phyloP scores from a whole-genome alignment of 2,329 filamentous ascomycete species.

The Sarocladium oryzae region DNA sequence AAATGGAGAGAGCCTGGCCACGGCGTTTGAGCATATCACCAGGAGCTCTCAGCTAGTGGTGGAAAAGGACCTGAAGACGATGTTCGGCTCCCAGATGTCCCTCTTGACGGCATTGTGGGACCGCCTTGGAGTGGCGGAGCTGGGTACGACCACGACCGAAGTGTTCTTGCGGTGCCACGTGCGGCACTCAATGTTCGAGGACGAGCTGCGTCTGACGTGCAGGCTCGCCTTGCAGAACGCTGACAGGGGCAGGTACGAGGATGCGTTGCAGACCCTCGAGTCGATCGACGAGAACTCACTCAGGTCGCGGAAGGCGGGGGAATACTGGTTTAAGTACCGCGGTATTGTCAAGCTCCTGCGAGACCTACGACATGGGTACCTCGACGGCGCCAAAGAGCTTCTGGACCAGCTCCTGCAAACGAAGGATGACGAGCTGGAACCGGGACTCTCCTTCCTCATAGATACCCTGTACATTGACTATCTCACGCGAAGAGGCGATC shows the following conservation, averaged over 20 bases:
- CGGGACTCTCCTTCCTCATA: conserved; percentile 44
- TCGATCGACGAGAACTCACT: conserved; percentile 51
- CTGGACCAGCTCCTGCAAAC: conserved; percentile 48
- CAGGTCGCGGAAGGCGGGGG: conserved; percentile 69
- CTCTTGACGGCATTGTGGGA: conserved; percentile 69
- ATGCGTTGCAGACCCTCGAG: conserved; percentile 45
- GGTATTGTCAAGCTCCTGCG: conserved; percentile 59
- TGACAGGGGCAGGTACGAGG: conserved; percentile 62
- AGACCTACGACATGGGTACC: conserved; percentile 50
- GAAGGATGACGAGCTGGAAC: conserved; percentile 42
- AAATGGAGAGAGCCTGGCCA: conserved; percentile 58
- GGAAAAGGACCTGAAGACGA: conserved; percentile 65
- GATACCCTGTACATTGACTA: conserved; percentile 48
- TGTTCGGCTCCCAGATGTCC: conserved; percentile 68
- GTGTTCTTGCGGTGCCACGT: conserved; percentile 70
- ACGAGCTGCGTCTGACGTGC: conserved; percentile 68
- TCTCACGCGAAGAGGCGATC: conserved; percentile 40
- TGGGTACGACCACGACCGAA: conserved; percentile 59
- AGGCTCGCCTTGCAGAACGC: conserved; percentile 56
- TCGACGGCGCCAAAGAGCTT: conserved; percentile 43
- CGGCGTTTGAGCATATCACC: conserved; percentile 70
- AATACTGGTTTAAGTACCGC: conserved; percentile 63
- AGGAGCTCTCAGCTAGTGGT: conserved; percentile 77
- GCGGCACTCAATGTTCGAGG: conserved; percentile 56
- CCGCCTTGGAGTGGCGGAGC: conserved; percentile 57